These are phyloP conservation scores for Lumnitzera racemosa DNA, from an alignment of 345 rosid genomes.

Conservation along the genomic window DNA sequence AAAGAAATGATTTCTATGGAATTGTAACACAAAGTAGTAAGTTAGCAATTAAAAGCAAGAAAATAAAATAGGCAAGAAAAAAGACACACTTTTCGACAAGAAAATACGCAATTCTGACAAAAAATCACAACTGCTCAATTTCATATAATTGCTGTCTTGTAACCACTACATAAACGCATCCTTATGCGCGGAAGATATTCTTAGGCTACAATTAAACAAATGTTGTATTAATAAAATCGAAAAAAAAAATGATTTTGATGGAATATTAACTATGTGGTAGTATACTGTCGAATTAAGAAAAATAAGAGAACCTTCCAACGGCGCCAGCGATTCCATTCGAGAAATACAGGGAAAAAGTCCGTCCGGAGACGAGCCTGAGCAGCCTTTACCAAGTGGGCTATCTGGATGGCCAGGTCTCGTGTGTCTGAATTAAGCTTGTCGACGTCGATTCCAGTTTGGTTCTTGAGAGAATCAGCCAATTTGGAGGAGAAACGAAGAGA, in stretches of 20 bases:
- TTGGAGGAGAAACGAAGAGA: slow-evolving; percentile 47
- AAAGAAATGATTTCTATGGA: too few relatives aligned
- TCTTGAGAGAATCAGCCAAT: slow-evolving; percentile 52
- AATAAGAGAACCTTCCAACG: slow-evolving; percentile 62
- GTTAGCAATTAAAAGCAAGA: too few relatives aligned
- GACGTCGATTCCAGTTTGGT: slow-evolving; percentile 62
- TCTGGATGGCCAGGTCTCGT: slow-evolving; percentile 30
- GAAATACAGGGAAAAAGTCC: slow-evolving; percentile 44
- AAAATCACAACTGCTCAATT: too few relatives aligned
- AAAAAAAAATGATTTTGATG: background rate
- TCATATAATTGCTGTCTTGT: too few relatives aligned
- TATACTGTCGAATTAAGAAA: background rate
- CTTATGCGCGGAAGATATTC: too few relatives aligned
- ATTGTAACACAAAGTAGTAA: too few relatives aligned
- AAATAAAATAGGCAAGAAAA: too few relatives aligned
- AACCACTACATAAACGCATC: too few relatives aligned
- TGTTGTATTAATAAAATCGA: too few relatives aligned
- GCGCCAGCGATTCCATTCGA: slow-evolving; percentile 75
- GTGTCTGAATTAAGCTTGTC: slow-evolving; percentile 34
- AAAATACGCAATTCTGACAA: too few relatives aligned
- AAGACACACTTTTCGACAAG: background rate
- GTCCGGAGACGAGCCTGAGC: slow-evolving; percentile 41
- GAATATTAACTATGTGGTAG: background rate
- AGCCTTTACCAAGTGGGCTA: slow-evolving; percentile 31
- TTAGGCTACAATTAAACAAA: too few relatives aligned